These are phyloP conservation scores for Botrytis sinoallii DNA, from an alignment of 2,329 filamentous ascomycete genomes.

Conservation along the genomic window DNA sequence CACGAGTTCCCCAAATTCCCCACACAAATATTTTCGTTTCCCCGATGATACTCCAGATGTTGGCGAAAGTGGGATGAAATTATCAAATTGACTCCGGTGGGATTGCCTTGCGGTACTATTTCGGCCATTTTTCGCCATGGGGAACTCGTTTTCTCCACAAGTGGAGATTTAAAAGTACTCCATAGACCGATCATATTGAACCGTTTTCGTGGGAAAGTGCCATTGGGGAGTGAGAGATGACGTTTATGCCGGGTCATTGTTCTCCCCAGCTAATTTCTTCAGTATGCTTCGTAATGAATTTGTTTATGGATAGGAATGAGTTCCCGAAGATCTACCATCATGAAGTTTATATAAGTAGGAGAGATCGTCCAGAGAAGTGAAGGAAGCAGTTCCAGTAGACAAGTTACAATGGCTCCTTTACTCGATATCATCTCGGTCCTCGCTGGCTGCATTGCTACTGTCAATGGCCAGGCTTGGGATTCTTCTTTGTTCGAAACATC, in stretches of 20 bases:
- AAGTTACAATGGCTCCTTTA: constrained; percentile 16
- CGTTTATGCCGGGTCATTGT: background rate
- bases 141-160: background rate
- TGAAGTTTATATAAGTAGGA: constrained; percentile 3
- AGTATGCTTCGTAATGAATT: background rate
- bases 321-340: constrained; percentile 10
- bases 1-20: constrained; percentile 9
- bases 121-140: background rate
- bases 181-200: background rate
- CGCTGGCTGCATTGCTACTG: constrained; percentile 14
- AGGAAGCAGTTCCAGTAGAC: constrained; percentile 1
- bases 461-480: constrained; percentile 15
- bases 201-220: background rate
- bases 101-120: background rate
- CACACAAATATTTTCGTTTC: background rate
- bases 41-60: constrained; percentile 1
- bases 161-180: background rate
- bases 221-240: background rate
- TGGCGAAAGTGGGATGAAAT: constrained; percentile 8
- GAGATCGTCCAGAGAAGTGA: background rate
- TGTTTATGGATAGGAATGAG: background rate
- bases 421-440: constrained; percentile 8
- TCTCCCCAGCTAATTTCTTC: background rate
- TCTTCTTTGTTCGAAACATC: constrained; percentile 14
- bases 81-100: background rate